These are phyloP conservation scores for Brettanomyces naardenensis DNA, from an alignment of 805 yeast species.

Conservation along the genomic window DNA sequence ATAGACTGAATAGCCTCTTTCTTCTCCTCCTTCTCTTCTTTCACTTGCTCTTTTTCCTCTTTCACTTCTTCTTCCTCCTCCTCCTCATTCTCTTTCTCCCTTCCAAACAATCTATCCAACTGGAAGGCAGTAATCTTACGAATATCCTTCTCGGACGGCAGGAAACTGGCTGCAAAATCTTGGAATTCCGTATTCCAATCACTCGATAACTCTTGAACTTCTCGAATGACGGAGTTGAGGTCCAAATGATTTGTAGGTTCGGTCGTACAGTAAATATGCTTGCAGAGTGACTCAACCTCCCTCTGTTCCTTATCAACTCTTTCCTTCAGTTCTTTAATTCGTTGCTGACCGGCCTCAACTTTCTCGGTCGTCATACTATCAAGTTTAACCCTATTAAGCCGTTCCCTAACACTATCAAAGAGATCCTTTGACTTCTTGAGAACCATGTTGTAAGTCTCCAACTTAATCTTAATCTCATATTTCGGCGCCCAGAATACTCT, in stretches of 20 bases:
- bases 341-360: slow-evolving; percentile 57
- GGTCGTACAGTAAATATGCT: slow-evolving; percentile 45
- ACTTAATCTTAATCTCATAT: slow-evolving; percentile 58
- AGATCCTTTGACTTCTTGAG: slow-evolving; percentile 46
- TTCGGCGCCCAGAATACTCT: slow-evolving; percentile 66
- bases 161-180: slow-evolving; percentile 66
- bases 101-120: slow-evolving; percentile 55
- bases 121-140: slow-evolving; percentile 86
- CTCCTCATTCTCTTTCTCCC: slow-evolving; percentile 10
- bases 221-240: slow-evolving; percentile 60
- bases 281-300: slow-evolving; percentile 36
- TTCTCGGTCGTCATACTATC: slow-evolving; percentile 67
- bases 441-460: slow-evolving; percentile 51
- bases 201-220: slow-evolving; percentile 74
- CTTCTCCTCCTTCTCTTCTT: slow-evolving; percentile 7
- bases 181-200: slow-evolving; percentile 81
- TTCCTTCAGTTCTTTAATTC: slow-evolving; percentile 49
- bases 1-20: slow-evolving; percentile 1
- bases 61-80: slow-evolving; percentile 3
- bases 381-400: slow-evolving; percentile 71
- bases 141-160: slow-evolving; percentile 91
- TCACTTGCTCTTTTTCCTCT: slow-evolving; percentile 8
- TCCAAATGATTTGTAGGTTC: slow-evolving; percentile 59
- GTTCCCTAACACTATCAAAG: slow-evolving; percentile 62
- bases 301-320: slow-evolving; percentile 44